Conservation (phyloP, 208 protist species). For the Acanthamoeba royreba region DNA sequence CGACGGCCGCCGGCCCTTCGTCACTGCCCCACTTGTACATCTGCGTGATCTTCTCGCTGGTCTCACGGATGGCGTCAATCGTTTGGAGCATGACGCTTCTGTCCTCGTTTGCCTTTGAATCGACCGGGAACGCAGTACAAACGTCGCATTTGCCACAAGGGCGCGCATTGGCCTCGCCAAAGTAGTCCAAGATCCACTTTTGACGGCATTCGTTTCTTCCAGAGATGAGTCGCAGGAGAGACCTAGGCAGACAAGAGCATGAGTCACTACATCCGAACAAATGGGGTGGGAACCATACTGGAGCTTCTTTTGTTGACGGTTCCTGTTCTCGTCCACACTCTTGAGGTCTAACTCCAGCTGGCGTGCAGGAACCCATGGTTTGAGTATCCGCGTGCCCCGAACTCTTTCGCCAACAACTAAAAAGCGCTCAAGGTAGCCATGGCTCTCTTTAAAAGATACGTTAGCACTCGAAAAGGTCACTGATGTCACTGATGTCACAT, state of each 20-base stretch:
- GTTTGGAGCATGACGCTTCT: not conserved
- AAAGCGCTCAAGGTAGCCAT: not conserved
- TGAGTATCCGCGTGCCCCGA: not conserved
- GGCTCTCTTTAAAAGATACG: not conserved
- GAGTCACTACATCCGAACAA: no score
- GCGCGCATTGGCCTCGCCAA: not conserved
- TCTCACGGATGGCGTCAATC: not conserved
- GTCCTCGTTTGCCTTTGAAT: not conserved
- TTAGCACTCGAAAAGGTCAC: not conserved
- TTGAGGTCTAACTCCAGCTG: not conserved
- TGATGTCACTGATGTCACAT: not conserved
- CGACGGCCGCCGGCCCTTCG: not conserved
- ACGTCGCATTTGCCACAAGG: slow-evolving; percentile 16
- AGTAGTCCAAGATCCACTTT: slow-evolving; percentile 33
- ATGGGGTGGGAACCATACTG: no score
- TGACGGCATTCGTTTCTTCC: not conserved
- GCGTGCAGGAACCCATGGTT: not conserved
- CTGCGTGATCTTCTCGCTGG: not conserved
- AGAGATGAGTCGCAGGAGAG: not conserved
- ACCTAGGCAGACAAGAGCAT: not conserved
- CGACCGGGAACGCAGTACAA: not conserved
- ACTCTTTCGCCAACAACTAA: not conserved
- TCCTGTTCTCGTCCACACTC: not conserved
- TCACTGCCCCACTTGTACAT: not conserved
- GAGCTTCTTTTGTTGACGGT: not conserved